Percentiles rank a stretch among this genome's conserved stretches.
Conservation (phyloP, 2,329 filamentous ascomycete genomes). For the Alternaria incomplexa region DNA sequence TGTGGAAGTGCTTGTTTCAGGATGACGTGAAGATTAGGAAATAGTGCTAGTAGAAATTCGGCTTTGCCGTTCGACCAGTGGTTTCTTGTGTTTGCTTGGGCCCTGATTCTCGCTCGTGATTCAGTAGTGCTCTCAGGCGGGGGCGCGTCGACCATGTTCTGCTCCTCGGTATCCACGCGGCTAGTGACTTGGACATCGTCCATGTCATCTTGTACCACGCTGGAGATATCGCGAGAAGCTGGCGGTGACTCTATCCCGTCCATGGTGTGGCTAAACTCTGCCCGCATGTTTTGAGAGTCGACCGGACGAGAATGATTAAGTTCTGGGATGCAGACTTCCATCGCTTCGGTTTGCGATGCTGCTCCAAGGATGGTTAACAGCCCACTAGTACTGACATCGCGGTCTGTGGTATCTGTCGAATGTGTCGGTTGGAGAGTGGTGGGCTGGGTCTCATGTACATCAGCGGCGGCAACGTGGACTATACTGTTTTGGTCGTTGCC, state of each 20-base stretch:
- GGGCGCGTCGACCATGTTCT: not conserved
- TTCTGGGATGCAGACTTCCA: not conserved
- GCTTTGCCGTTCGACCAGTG: not conserved
- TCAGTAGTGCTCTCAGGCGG: not conserved
- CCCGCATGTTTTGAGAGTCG: not conserved
- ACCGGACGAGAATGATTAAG: not conserved
- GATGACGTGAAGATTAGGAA: not conserved
- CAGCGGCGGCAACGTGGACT: not conserved
- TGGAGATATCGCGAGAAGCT: not conserved
- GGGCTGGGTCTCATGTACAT: not conserved
- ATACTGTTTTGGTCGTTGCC: not conserved
- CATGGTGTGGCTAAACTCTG: not conserved
- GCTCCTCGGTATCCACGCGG: not conserved
- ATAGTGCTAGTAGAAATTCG: rapidly evolving
- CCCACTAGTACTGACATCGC: not conserved
- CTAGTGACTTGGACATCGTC: not conserved
- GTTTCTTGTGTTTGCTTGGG: not conserved
- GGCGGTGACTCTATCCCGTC: not conserved
- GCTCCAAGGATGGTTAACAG: not conserved
- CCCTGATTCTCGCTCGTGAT: not conserved
- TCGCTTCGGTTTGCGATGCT: not conserved
- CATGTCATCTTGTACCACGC: not conserved
- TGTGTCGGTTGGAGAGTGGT: not conserved
- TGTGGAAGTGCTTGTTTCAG: not conserved
- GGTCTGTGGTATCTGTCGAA: not conserved